These are phyloP conservation scores for Flammula alnicola DNA, from an alignment of 1,284 basidiomycete genomes.

Conservation along the genomic window DNA sequence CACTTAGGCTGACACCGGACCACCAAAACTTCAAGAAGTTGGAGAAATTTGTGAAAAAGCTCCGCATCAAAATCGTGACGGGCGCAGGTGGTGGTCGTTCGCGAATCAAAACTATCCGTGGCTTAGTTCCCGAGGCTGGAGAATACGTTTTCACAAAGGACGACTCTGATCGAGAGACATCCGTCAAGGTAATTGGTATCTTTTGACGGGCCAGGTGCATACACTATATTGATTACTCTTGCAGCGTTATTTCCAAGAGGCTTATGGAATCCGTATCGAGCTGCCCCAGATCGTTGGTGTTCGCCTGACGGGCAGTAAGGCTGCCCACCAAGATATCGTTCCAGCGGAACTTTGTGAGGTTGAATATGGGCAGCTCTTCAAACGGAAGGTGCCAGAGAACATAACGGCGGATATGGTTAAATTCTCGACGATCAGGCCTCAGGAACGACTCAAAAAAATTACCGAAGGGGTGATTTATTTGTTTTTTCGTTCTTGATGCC, in stretches of 20 bases:
- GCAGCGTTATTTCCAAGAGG: conserved; percentile 41
- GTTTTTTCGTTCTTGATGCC: neutral
- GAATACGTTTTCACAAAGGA: conserved; percentile 35
- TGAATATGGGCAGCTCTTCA: conserved; percentile 51
- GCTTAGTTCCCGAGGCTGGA: conserved; percentile 24
- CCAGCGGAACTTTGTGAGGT: conserved; percentile 55
- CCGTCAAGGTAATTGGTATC: conserved; percentile 36
- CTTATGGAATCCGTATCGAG: conserved; percentile 34
- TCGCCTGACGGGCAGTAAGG: conserved; percentile 29
- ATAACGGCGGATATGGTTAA: conserved; percentile 43
- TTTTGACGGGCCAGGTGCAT: neutral
- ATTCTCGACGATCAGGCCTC: conserved; percentile 48
- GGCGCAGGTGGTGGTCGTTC: conserved; percentile 13
- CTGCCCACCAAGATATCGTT: conserved; percentile 38
- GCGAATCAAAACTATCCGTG: conserved; percentile 28
- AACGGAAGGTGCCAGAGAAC: conserved; percentile 45
- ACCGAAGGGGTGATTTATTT: conserved; percentile 29
- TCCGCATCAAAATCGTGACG: conserved; percentile 29
- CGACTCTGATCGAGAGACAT: conserved; percentile 30
- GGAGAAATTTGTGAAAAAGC: conserved; percentile 36
- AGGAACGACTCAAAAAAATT: conserved; percentile 40
- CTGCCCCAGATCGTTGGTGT: conserved; percentile 47
- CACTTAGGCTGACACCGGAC: conserved; percentile 24
- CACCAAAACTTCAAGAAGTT: conserved; percentile 31
- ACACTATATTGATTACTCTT: neutral